These are phyloP conservation scores for Nitzschia putrida DNA, from an alignment of 108 stramenopile species.

Conservation along the genomic window DNA sequence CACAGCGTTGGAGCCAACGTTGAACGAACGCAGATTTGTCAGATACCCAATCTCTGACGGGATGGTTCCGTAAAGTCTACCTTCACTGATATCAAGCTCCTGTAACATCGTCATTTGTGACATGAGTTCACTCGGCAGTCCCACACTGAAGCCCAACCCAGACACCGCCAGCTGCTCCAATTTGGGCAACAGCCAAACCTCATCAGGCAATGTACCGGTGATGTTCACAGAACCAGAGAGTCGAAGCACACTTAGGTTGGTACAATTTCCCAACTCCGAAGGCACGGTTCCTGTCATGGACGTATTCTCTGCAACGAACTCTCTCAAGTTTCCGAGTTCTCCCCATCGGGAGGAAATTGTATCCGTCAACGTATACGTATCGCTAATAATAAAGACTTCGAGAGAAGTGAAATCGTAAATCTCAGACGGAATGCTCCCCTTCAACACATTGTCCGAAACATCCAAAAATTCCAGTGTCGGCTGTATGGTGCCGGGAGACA, in stretches of 20 bases:
- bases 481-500: not conserved
- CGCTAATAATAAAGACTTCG: not conserved
- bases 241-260: not conserved
- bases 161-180: not conserved
- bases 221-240: not conserved
- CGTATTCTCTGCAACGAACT: not conserved
- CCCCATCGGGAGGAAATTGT: not conserved
- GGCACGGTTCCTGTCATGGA: not conserved
- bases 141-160: not conserved
- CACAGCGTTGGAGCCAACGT: not conserved
- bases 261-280: not conserved
- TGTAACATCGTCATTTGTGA: slow-evolving; percentile 2
- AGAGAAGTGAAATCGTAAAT: not conserved
- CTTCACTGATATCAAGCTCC: not conserved
- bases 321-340: not conserved
- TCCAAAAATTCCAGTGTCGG: not conserved
- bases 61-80: not conserved
- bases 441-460: not conserved
- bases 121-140: not conserved
- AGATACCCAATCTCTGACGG: not conserved
- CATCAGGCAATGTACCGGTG: not conserved
- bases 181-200: not conserved
- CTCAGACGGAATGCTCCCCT: not conserved
- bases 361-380: not conserved
- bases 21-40: not conserved